These are phyloP conservation scores for Cymbopogon flexuosus DNA, from an alignment of 202 grass and related monocot genomes.

Conservation along the genomic window DNA sequence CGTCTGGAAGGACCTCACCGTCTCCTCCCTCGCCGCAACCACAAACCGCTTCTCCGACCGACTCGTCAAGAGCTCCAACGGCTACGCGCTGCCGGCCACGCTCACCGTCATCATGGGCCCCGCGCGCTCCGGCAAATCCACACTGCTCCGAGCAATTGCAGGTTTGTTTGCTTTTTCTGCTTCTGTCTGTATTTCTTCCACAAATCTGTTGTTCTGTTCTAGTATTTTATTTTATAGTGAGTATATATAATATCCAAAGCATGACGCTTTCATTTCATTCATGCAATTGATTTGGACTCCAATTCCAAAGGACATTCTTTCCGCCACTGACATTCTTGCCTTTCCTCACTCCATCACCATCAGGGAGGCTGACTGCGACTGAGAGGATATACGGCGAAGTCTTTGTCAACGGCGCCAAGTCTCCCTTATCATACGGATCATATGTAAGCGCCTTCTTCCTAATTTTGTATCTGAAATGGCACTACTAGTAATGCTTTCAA, in stretches of 20 bases:
- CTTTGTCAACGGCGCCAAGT: conserved; percentile 75
- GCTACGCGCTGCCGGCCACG: conserved; percentile 80
- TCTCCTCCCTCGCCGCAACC: conserved; percentile 45
- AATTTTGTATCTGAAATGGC: not conserved
- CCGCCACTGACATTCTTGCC: not conserved
- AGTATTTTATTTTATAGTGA: no score
- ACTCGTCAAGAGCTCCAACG: conserved; percentile 76
- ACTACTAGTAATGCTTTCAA: not conserved
- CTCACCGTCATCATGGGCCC: conserved; percentile 97
- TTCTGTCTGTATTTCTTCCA: not conserved
- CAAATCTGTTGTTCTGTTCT: not conserved
- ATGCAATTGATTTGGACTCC: not conserved
- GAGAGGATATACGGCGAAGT: conserved; percentile 78
- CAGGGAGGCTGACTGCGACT: conserved; percentile 50
- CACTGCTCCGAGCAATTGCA: conserved; percentile 71
- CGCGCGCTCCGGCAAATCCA: conserved; percentile 85
- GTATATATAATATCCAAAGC: no score
- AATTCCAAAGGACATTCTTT: not conserved
- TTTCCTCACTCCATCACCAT: not conserved
- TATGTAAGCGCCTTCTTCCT: conserved; percentile 51
- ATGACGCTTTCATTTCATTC: not conserved
- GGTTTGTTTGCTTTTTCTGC: conserved; percentile 30
- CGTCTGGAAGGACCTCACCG: conserved; percentile 86
- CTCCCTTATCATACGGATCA: conserved; percentile 70
- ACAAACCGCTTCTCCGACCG: conserved; percentile 45